phyloP scores from a whole-genome alignment of 2,329 filamentous ascomycete species.

The Cryphonectria naterciae region DNA sequence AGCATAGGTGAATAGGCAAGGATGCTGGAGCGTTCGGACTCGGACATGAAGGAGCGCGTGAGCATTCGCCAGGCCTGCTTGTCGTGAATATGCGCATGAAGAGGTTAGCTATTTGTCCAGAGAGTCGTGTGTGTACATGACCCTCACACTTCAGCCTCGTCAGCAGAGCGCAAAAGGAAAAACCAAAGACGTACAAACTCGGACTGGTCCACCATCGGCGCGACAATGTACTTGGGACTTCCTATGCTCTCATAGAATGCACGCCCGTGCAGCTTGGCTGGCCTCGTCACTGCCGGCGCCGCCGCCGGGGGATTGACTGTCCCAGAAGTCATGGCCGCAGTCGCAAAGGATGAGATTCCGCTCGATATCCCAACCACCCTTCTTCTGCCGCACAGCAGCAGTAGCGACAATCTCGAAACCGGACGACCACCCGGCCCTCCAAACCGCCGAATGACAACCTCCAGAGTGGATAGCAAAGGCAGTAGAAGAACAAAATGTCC shows the following conservation, averaged over 20 bases:
- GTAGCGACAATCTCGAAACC: constrained; percentile 5
- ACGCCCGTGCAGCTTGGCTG: constrained; percentile 73
- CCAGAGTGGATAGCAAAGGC: constrained; percentile 21
- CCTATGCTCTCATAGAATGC: constrained; percentile 96
- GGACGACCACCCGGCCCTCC: constrained; percentile 13
- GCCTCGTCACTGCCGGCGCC: constrained; percentile 18
- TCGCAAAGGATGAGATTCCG: constrained; percentile 4
- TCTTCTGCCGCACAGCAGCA: background rate
- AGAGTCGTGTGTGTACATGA: background rate
- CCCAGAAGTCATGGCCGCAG: constrained; percentile 30
- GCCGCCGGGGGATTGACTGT: constrained; percentile 23
- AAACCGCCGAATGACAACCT: constrained; percentile 20
- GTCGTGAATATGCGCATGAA: constrained; percentile 1
- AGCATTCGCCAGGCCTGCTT: constrained; percentile 99
- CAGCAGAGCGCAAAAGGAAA: constrained; percentile 14
- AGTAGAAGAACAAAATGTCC: background rate
- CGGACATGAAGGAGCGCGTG: constrained; percentile 85
- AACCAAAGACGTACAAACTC: constrained; percentile 75
- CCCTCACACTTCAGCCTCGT: background rate
- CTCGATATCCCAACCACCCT: constrained; percentile 13
- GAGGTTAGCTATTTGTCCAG: too few species aligned
- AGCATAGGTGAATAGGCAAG: constrained; percentile 96
- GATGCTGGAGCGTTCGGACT: constrained; percentile 65
- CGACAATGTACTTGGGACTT: constrained; percentile 85
- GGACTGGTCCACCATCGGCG: constrained; percentile 98